Percentiles rank a stretch among this genome's conserved stretches.
These are phyloP conservation scores for Verruconis gallopava DNA, from an alignment of 2,329 filamentous ascomycete genomes.

Conservation along the genomic window DNA sequence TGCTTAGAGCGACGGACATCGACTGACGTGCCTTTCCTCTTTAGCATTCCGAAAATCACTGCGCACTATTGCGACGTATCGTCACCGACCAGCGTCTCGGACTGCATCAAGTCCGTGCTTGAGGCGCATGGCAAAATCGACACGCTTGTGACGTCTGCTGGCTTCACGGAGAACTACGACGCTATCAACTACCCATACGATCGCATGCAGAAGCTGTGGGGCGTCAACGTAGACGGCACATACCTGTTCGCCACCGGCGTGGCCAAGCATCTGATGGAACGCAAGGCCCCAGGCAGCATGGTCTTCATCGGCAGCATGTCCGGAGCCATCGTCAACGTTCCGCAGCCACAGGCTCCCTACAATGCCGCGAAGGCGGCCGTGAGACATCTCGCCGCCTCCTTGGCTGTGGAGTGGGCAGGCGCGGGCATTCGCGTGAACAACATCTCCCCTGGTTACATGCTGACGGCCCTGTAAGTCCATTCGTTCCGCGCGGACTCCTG, in stretches of 20 bases:
- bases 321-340: slow-evolving; percentile 84
- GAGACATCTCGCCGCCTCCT: slow-evolving; percentile 70
- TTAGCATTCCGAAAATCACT: slow-evolving; percentile 59
- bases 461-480: slow-evolving; percentile 67
- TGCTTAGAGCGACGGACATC: no score
- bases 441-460: slow-evolving; percentile 92
- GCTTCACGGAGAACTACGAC: slow-evolving; percentile 92
- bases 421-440: slow-evolving; percentile 86
- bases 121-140: slow-evolving; percentile 69
- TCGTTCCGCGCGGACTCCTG: background rate
- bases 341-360: slow-evolving; percentile 86
- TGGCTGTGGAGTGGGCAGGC: slow-evolving; percentile 89
- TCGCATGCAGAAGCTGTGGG: slow-evolving; percentile 85
- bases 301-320: slow-evolving; percentile 96
- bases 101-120: slow-evolving; percentile 58
- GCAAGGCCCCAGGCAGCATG: slow-evolving; percentile 68
- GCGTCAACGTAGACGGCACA: slow-evolving; percentile 85
- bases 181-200: slow-evolving; percentile 84
- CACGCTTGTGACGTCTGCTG: slow-evolving; percentile 87
- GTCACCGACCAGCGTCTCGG: slow-evolving; percentile 62
- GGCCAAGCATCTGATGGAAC: slow-evolving; percentile 77
- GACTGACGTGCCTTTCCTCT: no score
- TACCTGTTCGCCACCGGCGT: slow-evolving; percentile 78
- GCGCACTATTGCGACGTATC: slow-evolving; percentile 85
- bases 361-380: slow-evolving; percentile 90